Base-by-base conservation (phyloP, 257 asterid species). In the Solanum rostratum region DNA sequence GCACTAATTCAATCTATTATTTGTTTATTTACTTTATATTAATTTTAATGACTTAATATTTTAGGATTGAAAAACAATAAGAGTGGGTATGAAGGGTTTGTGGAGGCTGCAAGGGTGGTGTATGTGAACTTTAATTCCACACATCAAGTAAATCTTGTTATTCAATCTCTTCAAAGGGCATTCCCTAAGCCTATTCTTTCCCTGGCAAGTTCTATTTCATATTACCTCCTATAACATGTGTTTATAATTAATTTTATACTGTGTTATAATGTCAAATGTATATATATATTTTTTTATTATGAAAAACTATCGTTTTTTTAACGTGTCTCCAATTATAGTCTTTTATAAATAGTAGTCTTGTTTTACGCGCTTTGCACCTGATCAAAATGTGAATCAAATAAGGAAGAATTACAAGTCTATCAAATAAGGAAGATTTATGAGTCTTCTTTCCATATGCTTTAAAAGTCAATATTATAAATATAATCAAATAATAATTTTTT, bases 51-150 rank as follows among this genome's bases (percentile, higher is more conserved):
- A 16, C 45, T 78, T 62, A 41, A 37, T n/a, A n/a, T 7, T 78
- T 22, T 55, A 95, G 99, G 99, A 85, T 24, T 90, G 82, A 87
- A 76, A 74, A 92, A 90, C 90, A 80, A 68, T 16, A 87, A 80
- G 85, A 86, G 68, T 63, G 99, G 97, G 1, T 96, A 93, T 37
- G 98, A 90, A 45, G 95, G 97, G 7, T 86, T 96, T 69, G 92
- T 92, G 78, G 99, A 94, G 83, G 95, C 96, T 20, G 94, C 96
- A 57, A 83, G 84, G 74, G 89, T 88, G 90, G 95, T 88, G 19
- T 91, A 90, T 20, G 86, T 80, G 87, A 84, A 85, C 41, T 92
- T 91, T 84, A 82, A 6, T 45, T 88, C 95, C 3, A 83, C 59
- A 20, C 87, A 89, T 79, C 98, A 94, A 70, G 85, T 85, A 46